Evolutionary conservation across 2,329 filamentous ascomycete species (phyloP), one percentile per base, ranked within the genome.

Genomic region (Catunica adiposa): DNA sequence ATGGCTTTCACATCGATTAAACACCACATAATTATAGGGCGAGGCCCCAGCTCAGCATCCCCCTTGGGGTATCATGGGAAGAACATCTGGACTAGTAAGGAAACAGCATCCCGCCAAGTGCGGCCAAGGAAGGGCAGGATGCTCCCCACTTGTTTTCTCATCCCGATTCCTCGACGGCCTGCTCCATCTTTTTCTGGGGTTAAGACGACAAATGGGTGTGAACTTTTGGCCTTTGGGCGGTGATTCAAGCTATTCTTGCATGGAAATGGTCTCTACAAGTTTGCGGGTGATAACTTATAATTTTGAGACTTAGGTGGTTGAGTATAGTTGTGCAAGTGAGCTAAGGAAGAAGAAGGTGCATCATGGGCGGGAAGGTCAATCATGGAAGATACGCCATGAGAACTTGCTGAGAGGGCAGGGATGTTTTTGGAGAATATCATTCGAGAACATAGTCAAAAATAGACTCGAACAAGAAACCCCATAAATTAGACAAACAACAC

Each of bases 111-210:
- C 40, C 31, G 48, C 26, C 48, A 51, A 51, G 25, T 44, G 25
- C 42, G 17, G 40, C 53, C 23, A 47, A 54, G 42, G 52, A 46
- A 25, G 6, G 40, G 17, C 38, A 38, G 22, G 20, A 31, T 15
- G 40, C n/a, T 25, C 53, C 42, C 53, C 53, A 54, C 38, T 25
- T 54, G 23, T 54, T 54, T 20, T 17, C 53, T 20, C 53, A 54
- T 17, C 11, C 26, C 8, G 25, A 34, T 26, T 51, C 40, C 53
- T 54, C 25, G 15, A 29, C 53, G 26, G 14, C 11, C 53, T 38
- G 53, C 53, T 47, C 53, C 53, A 54, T 54, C 25, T 46, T 54
- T 54, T 54, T 54, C 53, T 47, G 53, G 53, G 53, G 53, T 54
- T 37, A 34, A 15, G 8, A 8, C 15, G n/a, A n/a, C 20, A n/a